Evolutionary conservation across 768 basidiomycete genomes (phyloP), one percentile per base, ranked within the genome.

Genomic region (Phaffia australis): DNA sequence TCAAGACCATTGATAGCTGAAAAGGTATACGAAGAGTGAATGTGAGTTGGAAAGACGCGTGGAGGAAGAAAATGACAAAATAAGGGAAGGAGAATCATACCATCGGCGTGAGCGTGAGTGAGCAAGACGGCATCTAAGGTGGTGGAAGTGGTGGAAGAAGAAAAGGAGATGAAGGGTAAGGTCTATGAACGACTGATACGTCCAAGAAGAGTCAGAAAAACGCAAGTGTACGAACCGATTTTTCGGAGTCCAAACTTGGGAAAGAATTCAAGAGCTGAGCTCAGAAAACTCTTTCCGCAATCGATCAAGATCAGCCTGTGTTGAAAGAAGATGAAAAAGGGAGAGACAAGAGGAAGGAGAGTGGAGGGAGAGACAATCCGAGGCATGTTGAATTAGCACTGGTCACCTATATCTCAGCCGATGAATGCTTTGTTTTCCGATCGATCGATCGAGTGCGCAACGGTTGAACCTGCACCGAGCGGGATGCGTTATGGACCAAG

Each of bases 71-170:
- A 60, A 49, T 56, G 11, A 9, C 49, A 62, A 68, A 52, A 71
- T 68, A 55, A 1, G 25, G 23, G 30, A 9, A 60, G 14, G 35
- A 30, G 15, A 4, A 30, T 15, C 77, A 60, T 60, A 82, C 83
- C 87, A 76, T 89, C 88, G 48, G 88, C 87, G 77, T 93, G 91
- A 9, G 88, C 84, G 76, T 93, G 90, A 0, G 89, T 92, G 51
- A 94, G 83, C 19, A 95, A 78, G 14, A 94, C 80, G 51, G 83
- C 85, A 71, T 87, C 84, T 42, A 11, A 5, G 11, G 11, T 5
- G 35, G 35, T 5, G 11, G 35, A 42, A 42, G 35, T 42, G 11
- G 11, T 5, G 35, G 35, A 42, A 42, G 35, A 42, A 42, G 35
- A 42, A 42, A 42, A 42, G 35, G 35, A 42, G 35, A 42, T 42